Conservation (phyloP, 1,284 basidiomycete genomes). For the Blastosporella zonata region DNA sequence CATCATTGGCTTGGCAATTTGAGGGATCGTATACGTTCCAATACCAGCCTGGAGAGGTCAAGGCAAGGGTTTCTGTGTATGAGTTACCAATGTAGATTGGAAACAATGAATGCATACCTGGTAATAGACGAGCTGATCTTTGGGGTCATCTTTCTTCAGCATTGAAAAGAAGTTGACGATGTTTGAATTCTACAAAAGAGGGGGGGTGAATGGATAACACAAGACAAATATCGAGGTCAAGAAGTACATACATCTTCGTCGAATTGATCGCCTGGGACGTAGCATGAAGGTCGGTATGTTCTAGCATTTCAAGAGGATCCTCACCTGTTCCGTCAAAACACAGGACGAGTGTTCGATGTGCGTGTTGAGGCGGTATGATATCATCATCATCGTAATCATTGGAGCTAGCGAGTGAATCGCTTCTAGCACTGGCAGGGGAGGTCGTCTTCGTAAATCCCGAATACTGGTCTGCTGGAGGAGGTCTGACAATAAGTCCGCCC, state of each 20-base stretch:
- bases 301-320: slow-evolving; percentile 15
- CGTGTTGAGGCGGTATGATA: slow-evolving; percentile 10
- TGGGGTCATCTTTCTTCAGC: slow-evolving; percentile 30
- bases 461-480: slow-evolving; percentile 15
- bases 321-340: slow-evolving; percentile 36
- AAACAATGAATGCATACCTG: slow-evolving; percentile 36
- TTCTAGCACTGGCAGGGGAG: slow-evolving; percentile 20
- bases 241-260: slow-evolving; percentile 17
- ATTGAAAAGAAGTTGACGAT: slow-evolving; percentile 33
- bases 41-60: slow-evolving; percentile 41
- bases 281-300: slow-evolving; percentile 7
- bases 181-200: slow-evolving; percentile 29
- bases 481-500: slow-evolving; percentile 13
- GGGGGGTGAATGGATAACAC: background rate
- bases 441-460: slow-evolving; percentile 20
- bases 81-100: background rate
- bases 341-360: slow-evolving; percentile 26
- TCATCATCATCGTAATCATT: slow-evolving; percentile 32
- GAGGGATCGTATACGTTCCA: slow-evolving; percentile 33
- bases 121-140: slow-evolving; percentile 54
- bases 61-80: no score
- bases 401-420: slow-evolving; percentile 25
- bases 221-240: background rate
- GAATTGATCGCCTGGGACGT: slow-evolving; percentile 18
- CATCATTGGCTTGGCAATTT: slow-evolving; percentile 38